Percentiles rank a stretch among this genome's conserved stretches.
Conservation (phyloP, 2,329 filamentous ascomycete species). For the Exophiala mesophila region DNA sequence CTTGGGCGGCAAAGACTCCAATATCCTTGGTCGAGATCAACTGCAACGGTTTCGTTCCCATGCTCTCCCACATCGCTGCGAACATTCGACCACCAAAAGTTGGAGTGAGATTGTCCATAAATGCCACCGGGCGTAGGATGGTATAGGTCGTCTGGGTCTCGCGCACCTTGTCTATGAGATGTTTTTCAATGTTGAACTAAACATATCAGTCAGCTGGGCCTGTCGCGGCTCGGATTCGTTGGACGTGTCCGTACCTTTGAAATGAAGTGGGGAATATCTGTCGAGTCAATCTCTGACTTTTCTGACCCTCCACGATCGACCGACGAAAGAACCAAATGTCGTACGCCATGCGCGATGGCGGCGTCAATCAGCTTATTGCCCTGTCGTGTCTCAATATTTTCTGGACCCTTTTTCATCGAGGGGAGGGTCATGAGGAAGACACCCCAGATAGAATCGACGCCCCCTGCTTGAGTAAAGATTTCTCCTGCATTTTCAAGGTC, state of each 20-base stretch:
- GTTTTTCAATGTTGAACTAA: conserved; percentile 53
- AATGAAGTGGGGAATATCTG: conserved; percentile 58
- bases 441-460: conserved; percentile 48
- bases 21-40: conserved; percentile 47
- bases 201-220: conserved; percentile 1
- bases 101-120: conserved; percentile 54
- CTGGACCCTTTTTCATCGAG: conserved; percentile 32
- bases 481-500: conserved; percentile 49
- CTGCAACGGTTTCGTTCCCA: conserved; percentile 42
- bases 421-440: conserved; percentile 59
- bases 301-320: conserved; percentile 59
- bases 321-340: conserved; percentile 59
- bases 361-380: conserved; percentile 56
- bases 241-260: conserved; percentile 50
- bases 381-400: conserved; percentile 46
- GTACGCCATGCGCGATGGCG: conserved; percentile 51
- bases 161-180: conserved; percentile 48
- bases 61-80: conserved; percentile 38
- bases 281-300: conserved; percentile 49
- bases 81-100: conserved; percentile 48
- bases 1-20: conserved; percentile 47
- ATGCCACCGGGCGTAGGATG: conserved; percentile 57
- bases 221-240: no score
- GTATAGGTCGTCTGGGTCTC: conserved; percentile 54
- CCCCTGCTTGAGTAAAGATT: conserved; percentile 47